Base-by-base conservation (phyloP, 148 eudicot genomes). In the Pouteria glomerata region DNA sequence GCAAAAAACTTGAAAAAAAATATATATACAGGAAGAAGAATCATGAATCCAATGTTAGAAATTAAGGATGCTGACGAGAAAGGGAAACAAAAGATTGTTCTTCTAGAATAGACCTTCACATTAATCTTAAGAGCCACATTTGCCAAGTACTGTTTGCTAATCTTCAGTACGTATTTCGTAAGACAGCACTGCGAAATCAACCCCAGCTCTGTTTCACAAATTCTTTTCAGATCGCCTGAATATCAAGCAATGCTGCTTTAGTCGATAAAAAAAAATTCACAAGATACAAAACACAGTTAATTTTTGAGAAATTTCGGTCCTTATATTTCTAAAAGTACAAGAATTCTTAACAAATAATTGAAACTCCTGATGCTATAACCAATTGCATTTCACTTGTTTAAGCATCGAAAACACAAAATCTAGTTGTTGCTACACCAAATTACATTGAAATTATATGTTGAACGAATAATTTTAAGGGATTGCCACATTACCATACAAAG, bases 191-290 rank as follows among this genome's bases (percentile, higher is more conserved):
- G 97, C 48, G 97, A 84, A 66, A 91, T 85, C 76, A 91, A 59
- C 45, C 97, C 97, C 51, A 91, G 83, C 70, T 91, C 97, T 1
- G 97, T 91, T 79, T 91, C 97, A 77, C 97, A 91, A 39, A 89
- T 87, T 66, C 95, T 81, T 63, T 91, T 91, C 84, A 91, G 68
- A 69, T 87, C 91, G 77, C 97, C 97, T 91, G 72, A 63, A 34
- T 41, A 2, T 1, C 14, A 44, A 35, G 23, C 26, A 6, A 45
- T 23, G 15, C 15, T 10, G 10, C 29, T 16, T 14, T 41, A n/a
- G n/a, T n/a, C 63, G 29, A 37, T 34, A 42, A 51, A 50, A 37
- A 24, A 4, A 35, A 61, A 50, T 45, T 15, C 47, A 48, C 26
- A 56, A 6, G 24, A 33, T 24, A 35, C 18, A 10, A 13, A 14